Percentiles rank a stretch among this genome's conserved stretches.
These are phyloP conservation scores for Parietaria judaica DNA, from an alignment of 306 rosid species.

Conservation along the genomic window DNA sequence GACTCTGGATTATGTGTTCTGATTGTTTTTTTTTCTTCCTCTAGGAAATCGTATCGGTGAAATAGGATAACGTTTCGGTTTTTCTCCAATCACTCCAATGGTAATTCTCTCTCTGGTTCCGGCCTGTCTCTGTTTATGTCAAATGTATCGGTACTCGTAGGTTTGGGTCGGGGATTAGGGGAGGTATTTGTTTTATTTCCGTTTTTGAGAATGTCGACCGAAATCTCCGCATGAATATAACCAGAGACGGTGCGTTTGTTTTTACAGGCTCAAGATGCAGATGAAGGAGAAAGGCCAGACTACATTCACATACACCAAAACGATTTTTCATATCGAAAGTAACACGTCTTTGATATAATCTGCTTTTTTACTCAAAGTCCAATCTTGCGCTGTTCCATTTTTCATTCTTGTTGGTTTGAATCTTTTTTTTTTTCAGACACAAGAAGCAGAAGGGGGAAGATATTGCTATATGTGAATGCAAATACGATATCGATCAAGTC, in stretches of 20 bases:
- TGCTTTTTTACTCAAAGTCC: not conserved
- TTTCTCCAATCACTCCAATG: too few species aligned
- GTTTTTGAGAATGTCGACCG: too few species aligned
- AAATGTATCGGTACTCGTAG: too few species aligned
- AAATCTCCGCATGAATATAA: too few species aligned
- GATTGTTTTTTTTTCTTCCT: too few species aligned
- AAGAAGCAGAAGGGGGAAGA: conserved; percentile 89
- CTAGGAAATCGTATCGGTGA: too few species aligned
- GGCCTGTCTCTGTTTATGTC: too few species aligned
- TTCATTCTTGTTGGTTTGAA: not conserved
- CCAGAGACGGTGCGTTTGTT: not conserved
- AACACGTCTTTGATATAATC: not conserved
- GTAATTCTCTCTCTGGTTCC: too few species aligned
- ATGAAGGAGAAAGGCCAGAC: conserved; percentile 43
- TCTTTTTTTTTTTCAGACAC: conserved; percentile 34
- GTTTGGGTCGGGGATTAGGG: too few species aligned
- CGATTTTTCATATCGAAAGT: conserved; percentile 66
- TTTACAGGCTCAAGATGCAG: conserved; percentile 45
- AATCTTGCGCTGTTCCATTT: not conserved
- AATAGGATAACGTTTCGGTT: too few species aligned
- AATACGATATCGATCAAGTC: conserved; percentile 32
- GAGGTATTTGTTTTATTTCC: too few species aligned
- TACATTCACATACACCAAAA: conserved; percentile 58
- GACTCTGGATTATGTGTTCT: too few species aligned
- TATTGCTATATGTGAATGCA: conserved; percentile 74